Percentiles rank a stretch among this genome's conserved stretches.
Evolutionary conservation across 1,139 yeast genomes (phyloP).

Genomic region (Neolecta irregularis): DNA sequence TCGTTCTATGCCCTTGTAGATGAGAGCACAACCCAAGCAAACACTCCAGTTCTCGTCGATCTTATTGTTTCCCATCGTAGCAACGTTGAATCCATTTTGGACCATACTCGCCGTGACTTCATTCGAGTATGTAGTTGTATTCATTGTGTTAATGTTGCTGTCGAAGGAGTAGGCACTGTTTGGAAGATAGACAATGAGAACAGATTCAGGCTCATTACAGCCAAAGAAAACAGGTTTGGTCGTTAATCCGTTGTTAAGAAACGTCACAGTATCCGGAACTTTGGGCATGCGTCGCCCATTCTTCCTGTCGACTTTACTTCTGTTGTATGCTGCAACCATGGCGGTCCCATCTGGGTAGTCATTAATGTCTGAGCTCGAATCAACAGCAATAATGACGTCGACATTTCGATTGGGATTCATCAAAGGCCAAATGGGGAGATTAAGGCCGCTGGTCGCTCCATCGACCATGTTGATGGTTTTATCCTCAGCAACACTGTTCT

Average conservation of each 20-base stretch:
- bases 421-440: slow-evolving; percentile 65
- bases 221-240: slow-evolving; percentile 47
- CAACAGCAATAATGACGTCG: slow-evolving; percentile 70
- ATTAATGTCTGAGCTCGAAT: slow-evolving; percentile 71
- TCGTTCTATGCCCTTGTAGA: slow-evolving; percentile 71
- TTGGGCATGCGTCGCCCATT: slow-evolving; percentile 67
- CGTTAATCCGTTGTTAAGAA: slow-evolving; percentile 39
- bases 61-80: slow-evolving; percentile 58
- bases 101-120: slow-evolving; percentile 51
- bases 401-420: slow-evolving; percentile 53
- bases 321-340: slow-evolving; percentile 43
- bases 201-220: slow-evolving; percentile 60
- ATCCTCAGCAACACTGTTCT: too few species aligned
- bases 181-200: slow-evolving; percentile 66
- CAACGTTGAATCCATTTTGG: slow-evolving; percentile 65
- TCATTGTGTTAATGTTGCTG: too few species aligned
- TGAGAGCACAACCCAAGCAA: slow-evolving; percentile 80
- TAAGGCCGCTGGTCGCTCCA: slow-evolving; percentile 77
- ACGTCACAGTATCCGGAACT: slow-evolving; percentile 51
- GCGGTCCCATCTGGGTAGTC: slow-evolving; percentile 54
- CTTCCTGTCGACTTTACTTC: slow-evolving; percentile 45
- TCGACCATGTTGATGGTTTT: too few species aligned
- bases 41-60: slow-evolving; percentile 58
- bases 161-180: slow-evolving; percentile 52
- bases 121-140: slow-evolving; percentile 46